Conservation (phyloP, 2,329 filamentous ascomycete genomes). For the Penicillium sclerotigenum region DNA sequence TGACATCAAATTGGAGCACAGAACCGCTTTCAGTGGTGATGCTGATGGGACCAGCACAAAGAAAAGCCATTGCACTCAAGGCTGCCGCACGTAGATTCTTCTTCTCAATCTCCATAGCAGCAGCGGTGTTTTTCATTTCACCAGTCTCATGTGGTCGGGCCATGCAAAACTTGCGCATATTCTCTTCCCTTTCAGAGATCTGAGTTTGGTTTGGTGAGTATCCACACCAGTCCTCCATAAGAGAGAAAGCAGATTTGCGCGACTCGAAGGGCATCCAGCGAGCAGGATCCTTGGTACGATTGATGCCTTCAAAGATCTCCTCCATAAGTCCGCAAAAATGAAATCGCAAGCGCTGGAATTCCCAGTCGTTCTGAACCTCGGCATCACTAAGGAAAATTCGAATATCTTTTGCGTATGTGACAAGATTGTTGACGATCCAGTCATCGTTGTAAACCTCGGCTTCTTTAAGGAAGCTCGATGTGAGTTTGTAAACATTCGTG, state of each 20-base stretch:
- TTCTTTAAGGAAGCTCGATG: slow-evolving; percentile 80
- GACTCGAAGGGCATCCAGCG: slow-evolving; percentile 98
- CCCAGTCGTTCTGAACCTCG: slow-evolving; percentile 91
- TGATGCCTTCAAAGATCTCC: slow-evolving; percentile 87
- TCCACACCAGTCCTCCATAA: slow-evolving; percentile 99
- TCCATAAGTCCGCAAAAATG: slow-evolving; percentile 95
- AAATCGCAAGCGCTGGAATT: slow-evolving; percentile 84
- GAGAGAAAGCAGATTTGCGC: slow-evolving; percentile 85
- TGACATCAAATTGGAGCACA: slow-evolving; percentile 86
- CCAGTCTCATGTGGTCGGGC: slow-evolving; percentile 70
- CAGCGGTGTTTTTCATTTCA: slow-evolving; percentile 74
- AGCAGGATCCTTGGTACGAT: slow-evolving; percentile 76
- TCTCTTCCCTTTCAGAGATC: slow-evolving; percentile 77
- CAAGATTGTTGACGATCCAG: slow-evolving; percentile 84
- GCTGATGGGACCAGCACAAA: slow-evolving; percentile 80
- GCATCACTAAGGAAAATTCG: slow-evolving; percentile 93
- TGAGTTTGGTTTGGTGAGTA: slow-evolving; percentile 88
- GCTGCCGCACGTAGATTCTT: slow-evolving; percentile 85
- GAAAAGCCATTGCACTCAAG: slow-evolving; percentile 88
- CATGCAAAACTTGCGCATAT: slow-evolving; percentile 79
- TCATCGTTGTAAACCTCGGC: slow-evolving; percentile 78
- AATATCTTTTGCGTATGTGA: slow-evolving; percentile 85
- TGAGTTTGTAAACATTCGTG: slow-evolving; percentile 92
- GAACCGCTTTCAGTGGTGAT: slow-evolving; percentile 84
- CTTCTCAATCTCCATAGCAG: slow-evolving; percentile 96